A percentile compares a stretch with the other conserved stretches of the same genome.
Conservation (phyloP, 352 stramenopile species). For the Globisporangium acanthophoron region DNA sequence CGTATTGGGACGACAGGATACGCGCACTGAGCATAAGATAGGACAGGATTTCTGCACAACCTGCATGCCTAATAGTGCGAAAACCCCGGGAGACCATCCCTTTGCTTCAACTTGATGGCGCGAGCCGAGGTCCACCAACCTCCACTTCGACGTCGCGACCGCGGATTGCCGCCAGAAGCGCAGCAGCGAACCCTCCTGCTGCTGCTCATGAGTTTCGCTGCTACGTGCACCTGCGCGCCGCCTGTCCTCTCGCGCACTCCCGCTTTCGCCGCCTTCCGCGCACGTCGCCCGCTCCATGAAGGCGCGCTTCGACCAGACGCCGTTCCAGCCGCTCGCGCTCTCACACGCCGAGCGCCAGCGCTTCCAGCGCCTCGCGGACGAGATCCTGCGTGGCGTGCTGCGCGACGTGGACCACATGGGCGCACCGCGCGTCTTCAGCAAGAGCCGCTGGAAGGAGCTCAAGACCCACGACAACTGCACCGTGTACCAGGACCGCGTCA, state of each 20-base stretch:
- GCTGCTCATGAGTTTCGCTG: slow-evolving; percentile 15
- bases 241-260: slow-evolving; percentile 10
- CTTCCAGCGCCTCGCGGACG: slow-evolving; percentile 3
- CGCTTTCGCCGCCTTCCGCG: background rate
- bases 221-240: slow-evolving; percentile 14
- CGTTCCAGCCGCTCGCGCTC: slow-evolving; percentile 7
- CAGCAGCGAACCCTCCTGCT: too few relatives aligned
- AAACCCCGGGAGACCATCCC: too few relatives aligned
- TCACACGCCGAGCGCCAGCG: slow-evolving; percentile 1
- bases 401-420: slow-evolving; percentile 13
- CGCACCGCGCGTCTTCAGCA: slow-evolving; percentile 1
- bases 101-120: too few relatives aligned
- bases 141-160: too few relatives aligned
- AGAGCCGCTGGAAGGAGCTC: slow-evolving; percentile 11
- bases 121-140: too few relatives aligned
- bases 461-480: slow-evolving; percentile 13
- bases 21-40: too few relatives aligned
- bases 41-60: too few relatives aligned
- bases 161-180: too few relatives aligned
- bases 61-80: too few relatives aligned
- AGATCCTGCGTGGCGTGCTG: slow-evolving; percentile 6
- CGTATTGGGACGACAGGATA: too few relatives aligned
- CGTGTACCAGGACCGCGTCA: slow-evolving; percentile 9
- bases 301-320: slow-evolving; percentile 9
- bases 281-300: slow-evolving; percentile 4